Percentiles rank a stretch among this genome's conserved stretches.
Conservation (phyloP, 352 stramenopile genomes). For the Phytophthora megakarya region DNA sequence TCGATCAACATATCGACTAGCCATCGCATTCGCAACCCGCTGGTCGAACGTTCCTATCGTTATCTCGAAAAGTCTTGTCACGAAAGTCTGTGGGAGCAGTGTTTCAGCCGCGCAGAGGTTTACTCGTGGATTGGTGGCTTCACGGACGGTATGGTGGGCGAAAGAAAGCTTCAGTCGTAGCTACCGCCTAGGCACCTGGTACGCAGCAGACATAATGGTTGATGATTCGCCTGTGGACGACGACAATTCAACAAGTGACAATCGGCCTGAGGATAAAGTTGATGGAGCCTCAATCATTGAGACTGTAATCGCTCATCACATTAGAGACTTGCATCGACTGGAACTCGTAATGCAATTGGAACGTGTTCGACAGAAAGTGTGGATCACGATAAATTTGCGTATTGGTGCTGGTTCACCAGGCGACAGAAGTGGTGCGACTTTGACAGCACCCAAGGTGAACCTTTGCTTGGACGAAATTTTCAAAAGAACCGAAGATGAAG, state of each 20-base stretch:
- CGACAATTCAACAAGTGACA: slow-evolving; percentile 7
- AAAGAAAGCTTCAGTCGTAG: slow-evolving; percentile 78
- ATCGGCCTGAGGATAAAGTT: slow-evolving; percentile 2
- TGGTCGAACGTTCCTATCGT: slow-evolving; percentile 62
- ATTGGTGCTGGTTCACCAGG: background rate
- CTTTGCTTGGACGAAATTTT: slow-evolving; percentile 43
- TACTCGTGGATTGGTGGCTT: slow-evolving; percentile 47
- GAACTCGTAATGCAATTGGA: slow-evolving; percentile 64
- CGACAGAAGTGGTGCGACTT: background rate
- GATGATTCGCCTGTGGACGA: slow-evolving; percentile 10
- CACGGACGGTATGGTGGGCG: slow-evolving; percentile 75
- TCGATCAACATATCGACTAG: slow-evolving; percentile 67
- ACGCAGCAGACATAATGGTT: slow-evolving; percentile 50
- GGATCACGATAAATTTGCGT: slow-evolving; percentile 47
- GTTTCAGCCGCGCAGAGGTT: slow-evolving; percentile 57
- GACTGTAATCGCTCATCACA: slow-evolving; percentile 31
- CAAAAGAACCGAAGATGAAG: slow-evolving; percentile 35
- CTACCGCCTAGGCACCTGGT: slow-evolving; percentile 81
- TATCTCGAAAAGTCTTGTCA: slow-evolving; percentile 70
- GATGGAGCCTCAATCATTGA: slow-evolving; percentile 14
- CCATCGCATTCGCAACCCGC: slow-evolving; percentile 52
- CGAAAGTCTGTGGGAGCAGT: slow-evolving; percentile 56
- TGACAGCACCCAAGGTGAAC: slow-evolving; percentile 39
- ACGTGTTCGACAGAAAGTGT: slow-evolving; percentile 64
- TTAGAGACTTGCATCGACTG: slow-evolving; percentile 50